These are phyloP conservation scores for Plasmodium malariae DNA, from an alignment of 169 alveolate species.

Conservation along the genomic window DNA sequence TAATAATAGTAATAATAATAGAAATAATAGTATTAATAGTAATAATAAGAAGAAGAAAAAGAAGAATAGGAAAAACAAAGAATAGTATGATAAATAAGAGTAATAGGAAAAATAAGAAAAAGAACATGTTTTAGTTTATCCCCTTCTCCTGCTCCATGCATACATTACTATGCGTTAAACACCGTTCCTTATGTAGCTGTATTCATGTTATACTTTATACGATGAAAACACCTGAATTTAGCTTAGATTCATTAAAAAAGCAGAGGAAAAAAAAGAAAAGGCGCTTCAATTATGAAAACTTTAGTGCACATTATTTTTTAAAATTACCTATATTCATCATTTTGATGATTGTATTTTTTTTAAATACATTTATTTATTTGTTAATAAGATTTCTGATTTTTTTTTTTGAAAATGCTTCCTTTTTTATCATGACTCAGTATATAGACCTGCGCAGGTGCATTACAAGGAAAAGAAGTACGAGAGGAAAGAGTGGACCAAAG, in stretches of 20 bases:
- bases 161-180: too few relatives aligned
- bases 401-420: constrained; percentile 40
- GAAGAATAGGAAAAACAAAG: too few relatives aligned
- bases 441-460: constrained; percentile 25
- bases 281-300: constrained; percentile 27
- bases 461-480: background rate
- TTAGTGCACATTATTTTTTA: constrained; percentile 59
- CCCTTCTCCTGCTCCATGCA: too few relatives aligned
- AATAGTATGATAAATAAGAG: too few relatives aligned
- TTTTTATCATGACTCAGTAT: constrained; percentile 44
- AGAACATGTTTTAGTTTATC: too few relatives aligned
- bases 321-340: constrained; percentile 62
- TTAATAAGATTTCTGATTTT: constrained; percentile 42
- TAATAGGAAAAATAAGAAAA: too few relatives aligned
- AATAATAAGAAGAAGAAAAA: too few relatives aligned
- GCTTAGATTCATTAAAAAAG: constrained; percentile 68
- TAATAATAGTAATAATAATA: too few relatives aligned
- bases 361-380: constrained; percentile 68
- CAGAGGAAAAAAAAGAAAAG: constrained; percentile 38
- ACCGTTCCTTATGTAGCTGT: too few relatives aligned
- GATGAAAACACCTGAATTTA: constrained; percentile 77
- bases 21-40: too few relatives aligned
- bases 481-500: too few relatives aligned
- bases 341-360: constrained; percentile 38
- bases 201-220: constrained; percentile 1